phyloP scores from a whole-genome alignment of 176 grass and related monocot genomes.

The Bromus sterilis region DNA sequence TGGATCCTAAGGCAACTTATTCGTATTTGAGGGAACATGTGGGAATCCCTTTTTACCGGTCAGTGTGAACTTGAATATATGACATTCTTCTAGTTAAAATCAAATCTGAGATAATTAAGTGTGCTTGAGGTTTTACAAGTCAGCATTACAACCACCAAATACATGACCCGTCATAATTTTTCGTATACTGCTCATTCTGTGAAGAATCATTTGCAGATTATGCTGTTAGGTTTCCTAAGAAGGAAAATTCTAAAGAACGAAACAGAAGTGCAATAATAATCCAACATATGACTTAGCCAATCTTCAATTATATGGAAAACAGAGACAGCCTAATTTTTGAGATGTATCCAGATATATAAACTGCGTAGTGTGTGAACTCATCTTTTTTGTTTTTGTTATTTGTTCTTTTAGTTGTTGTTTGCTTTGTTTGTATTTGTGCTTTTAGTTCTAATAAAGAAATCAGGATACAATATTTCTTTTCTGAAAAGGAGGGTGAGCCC shows the following conservation, averaged over 20 bases:
- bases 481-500: not conserved
- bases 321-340: not conserved
- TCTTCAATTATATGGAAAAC: not conserved
- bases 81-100: not conserved
- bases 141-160: not conserved
- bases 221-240: not conserved
- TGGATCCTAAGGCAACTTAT: not conserved
- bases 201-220: not conserved
- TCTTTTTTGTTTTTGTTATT: not conserved
- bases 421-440: not conserved
- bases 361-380: not conserved
- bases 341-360: not conserved
- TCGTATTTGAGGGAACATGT: not conserved
- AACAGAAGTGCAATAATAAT: not conserved
- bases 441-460: not conserved
- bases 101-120: not conserved
- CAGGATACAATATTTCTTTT: not conserved
- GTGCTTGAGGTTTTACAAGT: not conserved
- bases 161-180: not conserved
- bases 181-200: not conserved
- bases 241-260: not conserved
- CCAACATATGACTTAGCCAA: not conserved
- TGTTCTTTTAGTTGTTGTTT: not conserved
- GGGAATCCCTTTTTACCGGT: not conserved
- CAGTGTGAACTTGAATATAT: constrained; percentile 3